Evolutionary conservation across 768 basidiomycete species (phyloP).

Genomic region (Cubamyces sp.): DNA sequence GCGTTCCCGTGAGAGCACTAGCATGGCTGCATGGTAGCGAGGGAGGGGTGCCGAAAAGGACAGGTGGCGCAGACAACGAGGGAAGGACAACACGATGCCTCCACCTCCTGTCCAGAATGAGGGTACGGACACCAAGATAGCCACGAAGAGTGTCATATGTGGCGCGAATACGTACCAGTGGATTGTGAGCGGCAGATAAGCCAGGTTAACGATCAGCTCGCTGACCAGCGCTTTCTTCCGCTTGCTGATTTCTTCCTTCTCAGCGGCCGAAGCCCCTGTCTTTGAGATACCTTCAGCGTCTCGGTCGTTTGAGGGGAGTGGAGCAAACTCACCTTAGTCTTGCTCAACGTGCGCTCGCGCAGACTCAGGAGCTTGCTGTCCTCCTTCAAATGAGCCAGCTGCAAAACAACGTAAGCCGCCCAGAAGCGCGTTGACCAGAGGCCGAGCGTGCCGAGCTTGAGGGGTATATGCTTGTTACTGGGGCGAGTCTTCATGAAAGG

Average conservation of each 20-base stretch:
- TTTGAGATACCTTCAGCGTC: conserved; percentile 21
- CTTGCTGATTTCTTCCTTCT: conserved; percentile 58
- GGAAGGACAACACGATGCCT: background rate
- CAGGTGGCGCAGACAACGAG: background rate
- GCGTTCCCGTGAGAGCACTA: too few relatives aligned
- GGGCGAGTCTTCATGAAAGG: conserved; percentile 17
- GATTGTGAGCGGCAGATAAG: conserved; percentile 79
- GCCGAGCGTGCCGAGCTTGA: conserved; percentile 53
- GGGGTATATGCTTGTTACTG: conserved; percentile 40
- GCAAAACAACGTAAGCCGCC: conserved; percentile 78
- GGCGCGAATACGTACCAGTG: conserved; percentile 65
- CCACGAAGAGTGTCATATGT: background rate
- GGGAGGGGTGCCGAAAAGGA: background rate
- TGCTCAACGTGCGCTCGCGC: conserved; percentile 58
- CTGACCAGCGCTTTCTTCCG: conserved; percentile 73
- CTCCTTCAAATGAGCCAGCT: conserved; percentile 72
- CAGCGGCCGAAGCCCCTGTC: conserved; percentile 43
- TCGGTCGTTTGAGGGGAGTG: background rate
- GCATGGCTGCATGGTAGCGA: background rate
- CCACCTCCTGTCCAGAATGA: background rate
- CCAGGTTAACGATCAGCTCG: conserved; percentile 71
- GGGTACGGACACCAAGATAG: background rate
- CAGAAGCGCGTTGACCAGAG: conserved; percentile 83
- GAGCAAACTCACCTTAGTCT: conserved; percentile 50
- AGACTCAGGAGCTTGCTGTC: conserved; percentile 62